A percentile compares a stretch with the other conserved stretches of the same genome.
phyloP scores from a whole-genome alignment of 305 asterid species.

The Rubia tinctorum region DNA sequence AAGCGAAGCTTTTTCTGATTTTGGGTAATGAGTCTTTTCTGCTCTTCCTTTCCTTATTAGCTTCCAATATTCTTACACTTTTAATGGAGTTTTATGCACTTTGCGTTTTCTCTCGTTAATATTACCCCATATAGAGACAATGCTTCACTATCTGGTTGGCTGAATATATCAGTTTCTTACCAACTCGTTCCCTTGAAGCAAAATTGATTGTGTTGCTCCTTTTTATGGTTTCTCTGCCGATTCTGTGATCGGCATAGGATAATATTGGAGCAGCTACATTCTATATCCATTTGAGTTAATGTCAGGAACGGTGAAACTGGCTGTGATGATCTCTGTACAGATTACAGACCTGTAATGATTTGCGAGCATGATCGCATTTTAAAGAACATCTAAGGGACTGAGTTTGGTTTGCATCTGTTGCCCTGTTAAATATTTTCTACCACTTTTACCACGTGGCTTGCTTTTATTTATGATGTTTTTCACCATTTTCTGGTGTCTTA shows the following conservation, averaged over 20 bases:
- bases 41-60: background rate
- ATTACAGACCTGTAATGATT: background rate
- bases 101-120: too few species aligned
- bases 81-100: too few species aligned
- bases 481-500: background rate
- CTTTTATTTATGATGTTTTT: background rate
- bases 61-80: background rate
- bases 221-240: background rate
- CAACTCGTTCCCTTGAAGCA: slow-evolving; percentile 3
- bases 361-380: background rate
- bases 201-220: background rate
- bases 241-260: background rate
- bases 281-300: too few species aligned
- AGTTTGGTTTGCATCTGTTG: background rate
- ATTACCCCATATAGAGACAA: too few species aligned
- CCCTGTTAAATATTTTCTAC: background rate
- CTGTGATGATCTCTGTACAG: background rate
- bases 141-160: background rate
- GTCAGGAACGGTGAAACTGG: too few species aligned
- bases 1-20: background rate
- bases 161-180: background rate
- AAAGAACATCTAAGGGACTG: background rate
- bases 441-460: background rate
- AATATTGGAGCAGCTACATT: background rate
- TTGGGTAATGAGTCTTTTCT: background rate